Conservation (phyloP, 352 stramenopile genomes). For the Phytophthora macrochlamydospora region DNA sequence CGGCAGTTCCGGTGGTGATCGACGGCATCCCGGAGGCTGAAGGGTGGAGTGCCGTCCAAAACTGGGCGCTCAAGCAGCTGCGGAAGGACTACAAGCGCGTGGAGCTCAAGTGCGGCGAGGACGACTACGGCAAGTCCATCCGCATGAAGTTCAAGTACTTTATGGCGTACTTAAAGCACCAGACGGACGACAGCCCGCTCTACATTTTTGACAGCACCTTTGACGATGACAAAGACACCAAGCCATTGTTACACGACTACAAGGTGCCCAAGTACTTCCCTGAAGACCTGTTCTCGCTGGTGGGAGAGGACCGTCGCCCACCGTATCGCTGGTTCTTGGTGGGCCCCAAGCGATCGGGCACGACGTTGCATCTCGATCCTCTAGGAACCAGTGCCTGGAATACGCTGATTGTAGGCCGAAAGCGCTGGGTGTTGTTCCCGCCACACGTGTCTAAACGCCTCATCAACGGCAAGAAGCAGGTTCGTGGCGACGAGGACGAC, state of each 20-base stretch:
- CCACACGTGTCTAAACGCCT: constrained; percentile 79
- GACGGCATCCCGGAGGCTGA: constrained; percentile 83
- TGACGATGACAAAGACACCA: constrained; percentile 81
- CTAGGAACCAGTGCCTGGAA: constrained; percentile 98
- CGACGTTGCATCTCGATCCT: constrained; percentile 95
- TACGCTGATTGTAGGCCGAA: constrained; percentile 92
- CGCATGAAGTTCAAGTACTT: constrained; percentile 89
- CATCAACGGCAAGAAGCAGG: constrained; percentile 83
- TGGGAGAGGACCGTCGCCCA: constrained; percentile 85
- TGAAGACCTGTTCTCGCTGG: constrained; percentile 84
- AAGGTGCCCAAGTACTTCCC: constrained; percentile 80
- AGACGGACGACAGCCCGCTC: constrained; percentile 91
- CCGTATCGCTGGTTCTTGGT: constrained; percentile 97
- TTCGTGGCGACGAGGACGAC: constrained; percentile 91
- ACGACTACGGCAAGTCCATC: constrained; percentile 78
- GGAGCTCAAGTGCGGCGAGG: constrained; percentile 82
- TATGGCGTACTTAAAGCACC: constrained; percentile 66
- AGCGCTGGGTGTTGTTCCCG: constrained; percentile 98
- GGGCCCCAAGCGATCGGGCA: constrained; percentile 92
- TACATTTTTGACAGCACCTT: constrained; percentile 99
- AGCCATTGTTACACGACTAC: constrained; percentile 79
- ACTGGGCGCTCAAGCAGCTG: constrained; percentile 83
- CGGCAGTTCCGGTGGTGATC: constrained; percentile 79
- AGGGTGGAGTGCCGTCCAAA: constrained; percentile 63
- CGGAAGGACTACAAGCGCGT: constrained; percentile 81